Evolutionary conservation across 1,284 basidiomycete genomes (phyloP).

Genomic region (Boletus semigastroideus): DNA sequence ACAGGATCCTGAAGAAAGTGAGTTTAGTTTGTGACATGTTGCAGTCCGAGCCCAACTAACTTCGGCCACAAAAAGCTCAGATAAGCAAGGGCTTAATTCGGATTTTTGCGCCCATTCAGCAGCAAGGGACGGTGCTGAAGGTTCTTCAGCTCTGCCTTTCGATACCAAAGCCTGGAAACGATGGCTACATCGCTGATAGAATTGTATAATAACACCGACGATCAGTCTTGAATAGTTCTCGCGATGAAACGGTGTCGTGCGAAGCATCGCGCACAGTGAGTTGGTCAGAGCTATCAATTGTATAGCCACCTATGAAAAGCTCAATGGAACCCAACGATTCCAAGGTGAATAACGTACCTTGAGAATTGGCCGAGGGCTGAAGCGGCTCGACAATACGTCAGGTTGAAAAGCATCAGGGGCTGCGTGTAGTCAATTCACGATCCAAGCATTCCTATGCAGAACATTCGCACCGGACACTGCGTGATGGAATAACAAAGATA

Average conservation of each 20-base stretch:
- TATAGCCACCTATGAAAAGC: slow-evolving; percentile 63
- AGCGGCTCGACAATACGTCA: slow-evolving; percentile 60
- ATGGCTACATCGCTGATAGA: slow-evolving; percentile 92
- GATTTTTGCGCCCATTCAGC: slow-evolving; percentile 86
- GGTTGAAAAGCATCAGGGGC: slow-evolving; percentile 85
- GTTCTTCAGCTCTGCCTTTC: slow-evolving; percentile 35
- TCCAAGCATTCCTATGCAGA: neutral
- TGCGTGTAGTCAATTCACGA: slow-evolving; percentile 30
- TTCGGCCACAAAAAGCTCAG: slow-evolving; percentile 51
- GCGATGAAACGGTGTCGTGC: slow-evolving; percentile 92
- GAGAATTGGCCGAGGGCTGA: slow-evolving; percentile 72
- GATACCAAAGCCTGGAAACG: slow-evolving; percentile 78
- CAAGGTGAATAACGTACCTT: slow-evolving; percentile 54
- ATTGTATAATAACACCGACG: slow-evolving; percentile 93
- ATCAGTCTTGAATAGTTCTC: slow-evolving; percentile 95
- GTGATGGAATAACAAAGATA: slow-evolving; percentile 84
- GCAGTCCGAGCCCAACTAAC: slow-evolving; percentile 32
- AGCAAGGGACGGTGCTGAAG: slow-evolving; percentile 58
- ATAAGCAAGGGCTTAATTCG: slow-evolving; percentile 74
- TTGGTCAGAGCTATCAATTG: slow-evolving; percentile 91
- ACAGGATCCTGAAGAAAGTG: slow-evolving; percentile 37
- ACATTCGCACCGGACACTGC: slow-evolving; percentile 70
- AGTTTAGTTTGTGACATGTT: slow-evolving; percentile 6
- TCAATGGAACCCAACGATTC: slow-evolving; percentile 6
- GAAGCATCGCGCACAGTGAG: slow-evolving; percentile 90